Evolutionary conservation across 2,329 filamentous ascomycete species (phyloP), one percentile per base, ranked within the genome.

Genomic region (Amauroascus verrucosus): DNA sequence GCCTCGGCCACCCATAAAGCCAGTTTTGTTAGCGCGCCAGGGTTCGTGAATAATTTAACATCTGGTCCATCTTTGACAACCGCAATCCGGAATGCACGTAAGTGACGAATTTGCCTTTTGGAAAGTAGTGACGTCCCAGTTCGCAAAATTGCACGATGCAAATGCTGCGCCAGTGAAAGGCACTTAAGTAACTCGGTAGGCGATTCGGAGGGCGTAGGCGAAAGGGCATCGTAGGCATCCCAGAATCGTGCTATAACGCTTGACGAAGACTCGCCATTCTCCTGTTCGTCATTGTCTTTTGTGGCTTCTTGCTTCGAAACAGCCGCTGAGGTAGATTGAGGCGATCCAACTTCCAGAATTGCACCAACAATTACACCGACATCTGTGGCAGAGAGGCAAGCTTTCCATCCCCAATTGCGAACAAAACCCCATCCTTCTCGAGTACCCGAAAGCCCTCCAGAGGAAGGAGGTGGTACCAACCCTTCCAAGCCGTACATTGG

Each of bases 391-490:
- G 87, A 94, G 24, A 97, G 76, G 48, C 91, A 96, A 0, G 90
- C 91, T 66, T 90, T 86, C 90, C 90, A 98, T 9, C 93, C 93
- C 93, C 93, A 98, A 65, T 88, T 95, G 55, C 90, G 81, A 16
- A 97, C 91, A 65, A 97, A 98, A 0, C 93, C 91, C 91, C 91
- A 97, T 9, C 89, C 90, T 67, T 95, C 89, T 64, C 91, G 91
- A 16, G 77, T 83, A 50, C 82, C 80, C 59, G 85, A 82, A 60
- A 79, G 79, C 3, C 81, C 83, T 59, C 86, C 84, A 4, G 84
- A 83, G 55, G 85, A 83, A 9, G 84, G 79, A 3, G 84, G 81
- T 1, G 91, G 91, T 0, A 98, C 89, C 63, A 98, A 82, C 49
- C 91, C 93, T 59, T 97, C 90, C 1, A 98, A 78, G 26, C 94